These are phyloP conservation scores for Pascua guehoae DNA, from an alignment of 1,284 basidiomycete genomes.

Conservation along the genomic window DNA sequence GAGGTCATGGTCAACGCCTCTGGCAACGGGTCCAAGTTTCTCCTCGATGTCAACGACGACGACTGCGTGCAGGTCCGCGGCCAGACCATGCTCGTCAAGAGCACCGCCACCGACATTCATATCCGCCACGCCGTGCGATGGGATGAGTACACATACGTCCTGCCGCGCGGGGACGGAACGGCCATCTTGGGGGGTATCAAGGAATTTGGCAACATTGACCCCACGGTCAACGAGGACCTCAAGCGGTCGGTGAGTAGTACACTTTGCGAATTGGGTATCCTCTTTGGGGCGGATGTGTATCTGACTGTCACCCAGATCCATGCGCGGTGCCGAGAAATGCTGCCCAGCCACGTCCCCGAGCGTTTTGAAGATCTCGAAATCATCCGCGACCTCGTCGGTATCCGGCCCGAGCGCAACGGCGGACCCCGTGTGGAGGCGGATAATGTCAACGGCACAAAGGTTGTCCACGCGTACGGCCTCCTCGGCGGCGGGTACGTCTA, in stretches of 20 bases:
- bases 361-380: conserved; percentile 15
- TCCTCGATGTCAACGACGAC: not conserved
- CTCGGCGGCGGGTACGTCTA: conserved; percentile 5
- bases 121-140: conserved; percentile 7
- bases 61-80: conserved; percentile 2
- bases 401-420: conserved; percentile 11
- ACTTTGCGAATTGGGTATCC: not conserved
- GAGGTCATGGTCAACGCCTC: conserved; percentile 3
- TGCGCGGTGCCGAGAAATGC: conserved; percentile 8
- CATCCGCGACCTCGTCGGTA: conserved; percentile 12
- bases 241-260: not conserved
- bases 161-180: conserved; percentile 15
- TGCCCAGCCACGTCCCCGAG: conserved; percentile 9
- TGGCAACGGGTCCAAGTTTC: conserved; percentile 1
- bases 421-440: conserved; percentile 4
- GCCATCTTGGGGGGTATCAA: conserved; percentile 14
- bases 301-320: conserved; percentile 7
- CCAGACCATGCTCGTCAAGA: conserved; percentile 11
- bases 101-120: conserved; percentile 5
- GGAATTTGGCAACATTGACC: conserved; percentile 8
- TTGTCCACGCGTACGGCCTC: conserved; percentile 4
- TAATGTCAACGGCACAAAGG: not conserved
- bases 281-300: not conserved
- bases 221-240: conserved; percentile 1
- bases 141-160: conserved; percentile 13